Conservation (phyloP, 208 protist genomes). For the Wallacemonas sp. region DNA sequence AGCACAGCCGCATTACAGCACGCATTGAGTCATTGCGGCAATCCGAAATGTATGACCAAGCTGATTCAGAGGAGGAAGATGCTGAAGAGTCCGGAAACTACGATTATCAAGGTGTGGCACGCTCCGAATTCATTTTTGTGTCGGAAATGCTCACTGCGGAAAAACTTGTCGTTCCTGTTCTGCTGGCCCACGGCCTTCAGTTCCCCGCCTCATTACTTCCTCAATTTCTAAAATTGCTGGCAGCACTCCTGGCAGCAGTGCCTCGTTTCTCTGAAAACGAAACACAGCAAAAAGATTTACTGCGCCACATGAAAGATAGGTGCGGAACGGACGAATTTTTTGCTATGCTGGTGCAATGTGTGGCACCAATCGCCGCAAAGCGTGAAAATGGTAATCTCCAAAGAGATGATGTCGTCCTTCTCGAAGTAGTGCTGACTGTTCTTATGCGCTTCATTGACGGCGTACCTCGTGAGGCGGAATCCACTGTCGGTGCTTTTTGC, state of each 20-base stretch:
- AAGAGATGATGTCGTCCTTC: conserved; percentile 62
- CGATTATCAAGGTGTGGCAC: conserved; percentile 18
- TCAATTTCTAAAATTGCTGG: conserved; percentile 79
- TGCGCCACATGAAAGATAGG: conserved; percentile 55
- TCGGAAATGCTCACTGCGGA: conserved; percentile 83
- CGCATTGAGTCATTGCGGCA: conserved; percentile 61
- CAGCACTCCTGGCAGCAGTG: conserved; percentile 68
- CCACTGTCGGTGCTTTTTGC: conserved; percentile 72
- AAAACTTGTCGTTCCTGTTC: conserved; percentile 72
- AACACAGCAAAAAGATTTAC: conserved; percentile 56
- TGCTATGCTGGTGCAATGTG: conserved; percentile 71
- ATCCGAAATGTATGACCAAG: conserved; percentile 56
- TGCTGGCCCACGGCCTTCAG: conserved; percentile 79
- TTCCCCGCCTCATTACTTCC: conserved; percentile 67
- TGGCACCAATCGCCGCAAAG: conserved; percentile 76
- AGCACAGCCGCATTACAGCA: conserved; percentile 65
- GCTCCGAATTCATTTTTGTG: conserved; percentile 75
- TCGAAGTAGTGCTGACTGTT: conserved; percentile 79
- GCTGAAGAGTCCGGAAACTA: conserved; percentile 31
- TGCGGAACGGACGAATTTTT: conserved; percentile 88
- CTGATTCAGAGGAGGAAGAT: conserved; percentile 31
- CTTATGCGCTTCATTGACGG: conserved; percentile 63
- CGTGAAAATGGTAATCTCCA: conserved; percentile 42
- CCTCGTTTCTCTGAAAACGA: conserved; percentile 58
- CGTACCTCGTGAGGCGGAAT: conserved; percentile 30